Percentiles rank a stretch among this genome's conserved stretches.
These are phyloP conservation scores for Basipetospora sp. DNA, from an alignment of 2,329 filamentous ascomycete species.

Conservation along the genomic window DNA sequence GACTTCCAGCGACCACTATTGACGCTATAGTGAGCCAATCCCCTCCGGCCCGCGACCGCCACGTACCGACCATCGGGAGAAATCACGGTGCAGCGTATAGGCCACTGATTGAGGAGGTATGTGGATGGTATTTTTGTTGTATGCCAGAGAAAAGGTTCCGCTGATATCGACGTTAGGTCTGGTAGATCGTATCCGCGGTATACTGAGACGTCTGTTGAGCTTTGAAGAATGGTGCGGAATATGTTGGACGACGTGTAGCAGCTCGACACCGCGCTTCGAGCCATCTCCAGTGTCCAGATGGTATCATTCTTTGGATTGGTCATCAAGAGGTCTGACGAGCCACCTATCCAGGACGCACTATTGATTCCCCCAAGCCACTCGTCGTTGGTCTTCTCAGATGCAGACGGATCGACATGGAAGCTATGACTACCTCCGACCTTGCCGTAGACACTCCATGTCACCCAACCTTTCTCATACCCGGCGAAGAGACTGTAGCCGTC, in stretches of 20 bases:
- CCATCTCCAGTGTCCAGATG: conserved; percentile 81
- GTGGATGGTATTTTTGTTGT: conserved; percentile 69
- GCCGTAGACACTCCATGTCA: conserved; percentile 93
- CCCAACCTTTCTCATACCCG: conserved; percentile 85
- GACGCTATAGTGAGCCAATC: conserved; percentile 88
- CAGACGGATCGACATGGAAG: conserved; percentile 53
- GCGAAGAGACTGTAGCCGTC: conserved; percentile 94
- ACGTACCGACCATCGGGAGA: conserved; percentile 88
- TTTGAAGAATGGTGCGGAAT: conserved; percentile 76
- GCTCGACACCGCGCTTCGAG: conserved; percentile 78
- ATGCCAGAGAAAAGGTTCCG: conserved; percentile 90
- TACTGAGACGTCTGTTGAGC: conserved; percentile 73
- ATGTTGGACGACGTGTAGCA: conserved; percentile 88
- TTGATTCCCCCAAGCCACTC: conserved; percentile 69
- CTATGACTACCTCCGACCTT: conserved; percentile 76
- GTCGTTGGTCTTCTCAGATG: conserved; percentile 57
- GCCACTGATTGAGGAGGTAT: conserved; percentile 88
- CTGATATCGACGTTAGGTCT: conserved; percentile 79
- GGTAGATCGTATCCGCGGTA: conserved; percentile 88
- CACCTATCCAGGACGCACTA: conserved; percentile 73
- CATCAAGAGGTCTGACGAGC: conserved; percentile 73
- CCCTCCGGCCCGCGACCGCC: conserved; percentile 83
- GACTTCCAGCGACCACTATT: conserved; percentile 92
- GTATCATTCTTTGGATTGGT: conserved; percentile 56
- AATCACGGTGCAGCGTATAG: conserved; percentile 71